Conservation (phyloP, 257 asterid species). For the Rubia yunnanensis region DNA sequence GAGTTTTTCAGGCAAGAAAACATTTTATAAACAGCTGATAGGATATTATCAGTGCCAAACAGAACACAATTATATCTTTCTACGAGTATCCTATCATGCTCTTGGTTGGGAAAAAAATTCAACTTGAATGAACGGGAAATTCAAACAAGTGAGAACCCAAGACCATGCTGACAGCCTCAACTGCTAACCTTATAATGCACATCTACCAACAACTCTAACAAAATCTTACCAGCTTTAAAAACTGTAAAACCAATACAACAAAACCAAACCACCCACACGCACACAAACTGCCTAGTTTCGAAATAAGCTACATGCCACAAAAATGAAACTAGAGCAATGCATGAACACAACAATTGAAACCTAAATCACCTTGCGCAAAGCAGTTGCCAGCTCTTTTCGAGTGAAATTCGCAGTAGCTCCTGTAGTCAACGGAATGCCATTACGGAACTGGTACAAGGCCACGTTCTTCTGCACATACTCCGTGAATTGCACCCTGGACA, state of each 20-base stretch:
- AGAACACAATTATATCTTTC: not conserved
- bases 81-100: not conserved
- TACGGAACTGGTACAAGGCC: slow-evolving; percentile 82
- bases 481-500: slow-evolving; percentile 78
- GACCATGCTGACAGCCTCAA: not conserved
- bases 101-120: not conserved
- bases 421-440: slow-evolving; percentile 94
- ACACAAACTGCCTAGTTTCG: not conserved
- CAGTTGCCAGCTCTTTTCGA: slow-evolving; percentile 98
- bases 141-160: not conserved
- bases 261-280: not conserved
- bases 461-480: slow-evolving; percentile 96
- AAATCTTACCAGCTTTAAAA: not conserved
- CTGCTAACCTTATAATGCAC: not conserved
- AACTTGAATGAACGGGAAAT: not conserved
- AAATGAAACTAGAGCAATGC: not conserved
- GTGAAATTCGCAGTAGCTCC: slow-evolving; percentile 92
- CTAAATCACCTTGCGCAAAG: slow-evolving; percentile 59
- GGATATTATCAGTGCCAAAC: not conserved
- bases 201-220: not conserved
- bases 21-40: not conserved
- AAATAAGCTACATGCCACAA: not conserved
- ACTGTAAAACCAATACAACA: not conserved
- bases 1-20: not conserved
- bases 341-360: not conserved